A percentile compares a stretch with the other conserved stretches of the same genome.
Evolutionary conservation across 352 stramenopile species (phyloP).

Genomic region (Phytophthora podocarpi): DNA sequence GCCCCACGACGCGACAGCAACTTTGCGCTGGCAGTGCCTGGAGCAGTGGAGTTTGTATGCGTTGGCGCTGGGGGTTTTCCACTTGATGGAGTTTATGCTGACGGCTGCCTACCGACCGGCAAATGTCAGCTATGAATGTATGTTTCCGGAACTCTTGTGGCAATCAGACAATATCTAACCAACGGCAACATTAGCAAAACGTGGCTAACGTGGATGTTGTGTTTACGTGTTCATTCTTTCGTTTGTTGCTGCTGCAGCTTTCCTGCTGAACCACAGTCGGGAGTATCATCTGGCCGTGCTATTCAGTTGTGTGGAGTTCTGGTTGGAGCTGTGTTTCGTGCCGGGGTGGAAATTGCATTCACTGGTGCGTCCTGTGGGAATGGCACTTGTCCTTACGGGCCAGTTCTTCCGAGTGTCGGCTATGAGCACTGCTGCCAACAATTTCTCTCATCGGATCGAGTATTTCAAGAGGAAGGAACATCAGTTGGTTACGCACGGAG

Average conservation of each 20-base stretch:
- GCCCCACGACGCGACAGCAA: conserved; percentile 11
- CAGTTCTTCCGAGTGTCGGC: conserved; percentile 90
- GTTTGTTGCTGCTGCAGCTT: conserved; percentile 49
- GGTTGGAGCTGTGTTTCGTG: conserved; percentile 85
- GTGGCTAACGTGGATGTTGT: conserved; percentile 1
- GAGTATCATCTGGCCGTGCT: conserved; percentile 89
- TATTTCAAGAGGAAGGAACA: conserved; percentile 93
- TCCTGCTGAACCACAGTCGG: conserved; percentile 91
- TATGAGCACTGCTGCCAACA: conserved; percentile 93
- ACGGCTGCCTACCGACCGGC: conserved; percentile 81
- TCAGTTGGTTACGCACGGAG: conserved; percentile 91
- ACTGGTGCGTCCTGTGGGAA: conserved; percentile 58
- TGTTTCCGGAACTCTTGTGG: conserved; percentile 27
- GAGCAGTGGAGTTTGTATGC: conserved; percentile 80
- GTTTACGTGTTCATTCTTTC: conserved; percentile 4
- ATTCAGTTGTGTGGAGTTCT: conserved; percentile 91
- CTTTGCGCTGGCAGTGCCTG: conserved; percentile 51
- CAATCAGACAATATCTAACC: conserved; percentile 3
- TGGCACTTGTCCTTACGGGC: conserved; percentile 81
- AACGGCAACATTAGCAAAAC: conserved; percentile 1
- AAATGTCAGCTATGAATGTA: conserved; percentile 86
- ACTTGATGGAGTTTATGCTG: conserved; percentile 85
- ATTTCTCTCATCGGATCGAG: conserved; percentile 97
- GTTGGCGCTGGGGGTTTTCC: conserved; percentile 81
- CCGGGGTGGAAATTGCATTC: conserved; percentile 73